Evolutionary conservation across 345 rosid genomes (phyloP).

Genomic region (Mallotus nudiflorus): DNA sequence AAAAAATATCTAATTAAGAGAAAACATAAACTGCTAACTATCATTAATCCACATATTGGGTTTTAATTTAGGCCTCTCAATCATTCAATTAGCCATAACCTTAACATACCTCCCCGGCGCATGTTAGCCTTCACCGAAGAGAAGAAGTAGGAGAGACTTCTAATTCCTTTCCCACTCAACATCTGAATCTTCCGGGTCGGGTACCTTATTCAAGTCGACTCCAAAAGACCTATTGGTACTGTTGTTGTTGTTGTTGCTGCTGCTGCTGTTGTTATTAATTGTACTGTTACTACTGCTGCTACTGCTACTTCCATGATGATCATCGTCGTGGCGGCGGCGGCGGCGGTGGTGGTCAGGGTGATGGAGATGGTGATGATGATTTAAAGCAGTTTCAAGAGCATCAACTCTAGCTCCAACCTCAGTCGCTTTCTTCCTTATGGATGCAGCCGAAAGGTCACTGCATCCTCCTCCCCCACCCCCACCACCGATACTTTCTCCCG

Average conservation of each 20-base stretch:
- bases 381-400: slow-evolving; percentile 60
- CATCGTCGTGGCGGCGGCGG: slow-evolving; percentile 7
- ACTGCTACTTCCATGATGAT: slow-evolving; percentile 15
- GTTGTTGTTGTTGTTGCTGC: background rate
- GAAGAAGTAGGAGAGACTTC: background rate
- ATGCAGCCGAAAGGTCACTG: slow-evolving; percentile 81
- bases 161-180: slow-evolving; percentile 46
- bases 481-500: slow-evolving; percentile 49
- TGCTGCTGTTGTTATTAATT: slow-evolving; percentile 1
- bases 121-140: slow-evolving; percentile 22
- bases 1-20: background rate
- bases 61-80: background rate
- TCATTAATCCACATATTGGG: slow-evolving; percentile 13
- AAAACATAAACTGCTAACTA: background rate
- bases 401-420: slow-evolving; percentile 96
- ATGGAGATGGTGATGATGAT: slow-evolving; percentile 36
- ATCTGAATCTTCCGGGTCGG: slow-evolving; percentile 90
- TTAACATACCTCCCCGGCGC: slow-evolving; percentile 25
- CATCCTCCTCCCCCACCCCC: slow-evolving; percentile 31
- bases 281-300: slow-evolving; percentile 11
- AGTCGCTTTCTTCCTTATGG: slow-evolving; percentile 78
- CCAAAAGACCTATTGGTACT: slow-evolving; percentile 47
- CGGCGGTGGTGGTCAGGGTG: slow-evolving; percentile 27
- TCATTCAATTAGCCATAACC: slow-evolving; percentile 12
- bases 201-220: slow-evolving; percentile 87